Evolutionary conservation across 2,329 filamentous ascomycete genomes (phyloP).

Genomic region (Aspergillus fijiensis): DNA sequence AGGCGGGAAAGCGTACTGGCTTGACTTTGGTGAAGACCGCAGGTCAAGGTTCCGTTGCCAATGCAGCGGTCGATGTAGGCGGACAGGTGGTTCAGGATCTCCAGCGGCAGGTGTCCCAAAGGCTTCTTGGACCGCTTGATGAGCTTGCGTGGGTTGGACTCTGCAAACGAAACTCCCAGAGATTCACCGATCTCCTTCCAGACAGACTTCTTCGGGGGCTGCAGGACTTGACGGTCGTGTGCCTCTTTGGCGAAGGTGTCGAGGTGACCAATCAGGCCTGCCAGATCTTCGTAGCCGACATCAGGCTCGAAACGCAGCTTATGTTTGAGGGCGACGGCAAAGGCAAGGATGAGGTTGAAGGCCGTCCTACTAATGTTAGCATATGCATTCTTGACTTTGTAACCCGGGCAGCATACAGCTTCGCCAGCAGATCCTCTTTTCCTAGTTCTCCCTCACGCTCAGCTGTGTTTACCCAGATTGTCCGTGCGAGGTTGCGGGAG

Average conservation of each 20-base stretch:
- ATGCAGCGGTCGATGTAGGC: constrained; percentile 65
- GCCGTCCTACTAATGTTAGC: constrained; percentile 48
- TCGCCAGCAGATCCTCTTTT: constrained; percentile 68
- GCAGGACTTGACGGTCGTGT: constrained; percentile 42
- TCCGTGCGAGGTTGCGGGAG: constrained; percentile 60
- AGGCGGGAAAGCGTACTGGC: constrained; percentile 27
- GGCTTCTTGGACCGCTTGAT: constrained; percentile 72
- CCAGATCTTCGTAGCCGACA: constrained; percentile 71
- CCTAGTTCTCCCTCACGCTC: constrained; percentile 59
- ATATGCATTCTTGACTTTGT: background rate
- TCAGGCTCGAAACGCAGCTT: constrained; percentile 81
- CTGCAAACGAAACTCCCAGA: constrained; percentile 72
- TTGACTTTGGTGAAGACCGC: constrained; percentile 40
- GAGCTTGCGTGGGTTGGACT: constrained; percentile 73
- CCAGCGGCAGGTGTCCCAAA: constrained; percentile 78
- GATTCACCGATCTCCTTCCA: constrained; percentile 70
- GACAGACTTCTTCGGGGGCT: constrained; percentile 47
- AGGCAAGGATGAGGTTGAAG: constrained; percentile 76
- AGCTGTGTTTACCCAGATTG: constrained; percentile 76
- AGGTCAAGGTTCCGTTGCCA: constrained; percentile 38
- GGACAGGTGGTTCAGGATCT: constrained; percentile 72
- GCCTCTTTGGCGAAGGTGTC: constrained; percentile 70
- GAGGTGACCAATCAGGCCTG: constrained; percentile 67
- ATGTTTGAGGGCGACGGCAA: constrained; percentile 76
- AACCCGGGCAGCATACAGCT: constrained; percentile 49